Percentiles rank a stretch among this genome's conserved stretches.
Conservation (phyloP, 2,329 filamentous ascomycete species). For the Cytospora piceicola region DNA sequence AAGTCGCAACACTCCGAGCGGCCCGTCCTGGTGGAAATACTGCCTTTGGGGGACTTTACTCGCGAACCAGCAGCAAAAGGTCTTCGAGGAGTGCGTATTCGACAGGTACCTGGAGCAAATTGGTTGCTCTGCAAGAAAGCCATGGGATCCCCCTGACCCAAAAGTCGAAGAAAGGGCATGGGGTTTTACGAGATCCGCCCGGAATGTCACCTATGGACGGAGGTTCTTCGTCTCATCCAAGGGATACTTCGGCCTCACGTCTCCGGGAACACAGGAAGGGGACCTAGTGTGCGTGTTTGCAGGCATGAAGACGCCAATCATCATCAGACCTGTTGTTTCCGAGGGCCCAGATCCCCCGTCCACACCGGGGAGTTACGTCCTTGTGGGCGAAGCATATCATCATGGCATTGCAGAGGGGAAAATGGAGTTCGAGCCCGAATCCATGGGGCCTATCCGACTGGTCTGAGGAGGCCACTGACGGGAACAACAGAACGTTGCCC, state of each 20-base stretch:
- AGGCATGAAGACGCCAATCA: neutral
- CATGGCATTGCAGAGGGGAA: neutral
- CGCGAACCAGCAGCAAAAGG: neutral
- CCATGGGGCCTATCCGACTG: neutral
- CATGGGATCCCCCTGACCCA: too few species aligned
- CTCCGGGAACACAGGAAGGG: neutral
- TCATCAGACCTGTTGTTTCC: neutral
- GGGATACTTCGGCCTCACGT: slow-evolving; percentile 1
- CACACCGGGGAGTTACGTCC: neutral
- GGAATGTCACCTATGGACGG: neutral
- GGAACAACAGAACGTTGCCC: neutral
- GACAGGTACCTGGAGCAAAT: neutral
- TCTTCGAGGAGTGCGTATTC: neutral
- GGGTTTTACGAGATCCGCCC: too few species aligned
- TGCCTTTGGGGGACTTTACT: neutral
- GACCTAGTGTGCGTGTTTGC: neutral
- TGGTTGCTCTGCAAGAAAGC: too few species aligned
- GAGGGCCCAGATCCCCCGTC: neutral
- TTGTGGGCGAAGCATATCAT: slow-evolving; percentile 1
- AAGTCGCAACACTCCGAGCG: neutral
- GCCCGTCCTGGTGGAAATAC: neutral
- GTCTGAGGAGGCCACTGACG: neutral
- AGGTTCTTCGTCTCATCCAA: slow-evolving; percentile 7
- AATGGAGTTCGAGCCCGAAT: neutral
- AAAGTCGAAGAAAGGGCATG: too few species aligned